Conservation (phyloP, 495 filamentous ascomycete species). For the Cladorrhinum samala region DNA sequence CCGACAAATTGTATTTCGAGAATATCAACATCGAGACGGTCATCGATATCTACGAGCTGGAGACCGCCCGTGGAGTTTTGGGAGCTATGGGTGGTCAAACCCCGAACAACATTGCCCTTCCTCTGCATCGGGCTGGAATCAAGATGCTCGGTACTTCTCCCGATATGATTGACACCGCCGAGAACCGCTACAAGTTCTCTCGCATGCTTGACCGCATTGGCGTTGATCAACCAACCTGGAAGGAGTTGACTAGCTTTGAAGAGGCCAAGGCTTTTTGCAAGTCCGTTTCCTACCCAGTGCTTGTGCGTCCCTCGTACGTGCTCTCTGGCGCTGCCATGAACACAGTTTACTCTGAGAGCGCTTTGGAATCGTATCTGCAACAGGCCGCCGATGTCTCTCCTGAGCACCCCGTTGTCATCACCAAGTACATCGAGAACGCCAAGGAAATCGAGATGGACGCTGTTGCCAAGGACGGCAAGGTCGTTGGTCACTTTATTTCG, state of each 20-base stretch:
- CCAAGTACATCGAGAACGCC: constrained; percentile 95
- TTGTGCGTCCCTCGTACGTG: constrained; percentile 93
- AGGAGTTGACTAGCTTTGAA: constrained; percentile 83
- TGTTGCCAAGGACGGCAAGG: constrained; percentile 78
- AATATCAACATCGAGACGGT: constrained; percentile 94
- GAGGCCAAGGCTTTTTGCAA: constrained; percentile 83
- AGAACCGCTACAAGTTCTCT: constrained; percentile 98
- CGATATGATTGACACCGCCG: constrained; percentile 96
- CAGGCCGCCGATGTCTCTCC: constrained; percentile 88
- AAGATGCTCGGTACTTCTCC: constrained; percentile 92
- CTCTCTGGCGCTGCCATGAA: constrained; percentile 97
- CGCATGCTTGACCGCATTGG: constrained; percentile 93
- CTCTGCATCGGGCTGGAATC: constrained; percentile 79
- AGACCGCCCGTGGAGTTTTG: constrained; percentile 82
- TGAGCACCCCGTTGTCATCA: constrained; percentile 96
- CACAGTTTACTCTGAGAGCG: constrained; percentile 81
- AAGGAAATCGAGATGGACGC: constrained; percentile 98
- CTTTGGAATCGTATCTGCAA: constrained; percentile 80
- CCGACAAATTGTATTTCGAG: constrained; percentile 93
- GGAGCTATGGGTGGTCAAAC: constrained; percentile 98
- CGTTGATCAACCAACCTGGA: constrained; percentile 97
- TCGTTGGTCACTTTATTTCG: constrained; percentile 88
- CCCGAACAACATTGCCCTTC: constrained; percentile 95
- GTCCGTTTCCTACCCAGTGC: constrained; percentile 80
- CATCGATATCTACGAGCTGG: constrained; percentile 90